Conservation (phyloP, 192 early-diverging fungal species). For the Rhizoclosmatium globosum region DNA sequence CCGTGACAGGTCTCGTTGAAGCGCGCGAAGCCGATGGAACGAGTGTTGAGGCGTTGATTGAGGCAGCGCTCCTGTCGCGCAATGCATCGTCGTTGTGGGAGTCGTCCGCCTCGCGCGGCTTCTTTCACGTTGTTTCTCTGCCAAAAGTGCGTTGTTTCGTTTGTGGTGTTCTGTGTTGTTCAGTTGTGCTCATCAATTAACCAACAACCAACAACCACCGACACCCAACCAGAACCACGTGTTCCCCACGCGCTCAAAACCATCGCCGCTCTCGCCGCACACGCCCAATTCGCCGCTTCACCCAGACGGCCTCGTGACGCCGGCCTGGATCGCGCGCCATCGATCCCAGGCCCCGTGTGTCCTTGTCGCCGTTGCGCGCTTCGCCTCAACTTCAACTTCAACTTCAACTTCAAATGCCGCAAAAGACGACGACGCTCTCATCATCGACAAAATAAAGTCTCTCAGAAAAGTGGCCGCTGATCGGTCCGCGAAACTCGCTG, state of each 20-base stretch:
- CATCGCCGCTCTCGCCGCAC: slow-evolving; percentile 69
- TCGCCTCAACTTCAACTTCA: background rate
- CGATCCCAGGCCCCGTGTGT: slow-evolving; percentile 67
- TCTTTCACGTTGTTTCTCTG: slow-evolving; percentile 48
- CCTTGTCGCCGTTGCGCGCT: slow-evolving; percentile 62
- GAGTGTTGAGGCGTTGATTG: slow-evolving; percentile 34
- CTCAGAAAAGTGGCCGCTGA: no score
- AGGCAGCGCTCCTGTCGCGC: slow-evolving; percentile 42
- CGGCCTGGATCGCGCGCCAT: slow-evolving; percentile 75
- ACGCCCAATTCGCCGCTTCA: slow-evolving; percentile 72
- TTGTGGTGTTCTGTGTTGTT: background rate
- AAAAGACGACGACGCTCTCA: background rate
- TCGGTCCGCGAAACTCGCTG: slow-evolving; percentile 65
- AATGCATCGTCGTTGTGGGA: slow-evolving; percentile 52
- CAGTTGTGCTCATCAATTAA: background rate
- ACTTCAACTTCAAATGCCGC: background rate
- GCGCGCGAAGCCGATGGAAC: background rate
- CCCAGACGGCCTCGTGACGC: slow-evolving; percentile 85
- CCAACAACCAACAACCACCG: background rate
- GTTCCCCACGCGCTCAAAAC: background rate
- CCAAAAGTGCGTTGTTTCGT: slow-evolving; percentile 38
- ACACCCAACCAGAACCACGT: background rate
- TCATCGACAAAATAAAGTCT: background rate
- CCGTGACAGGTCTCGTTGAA: slow-evolving; percentile 42
- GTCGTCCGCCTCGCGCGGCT: slow-evolving; percentile 23